Evolutionary conservation across 148 eudicot genomes (phyloP).

Genomic region (Vaccinium corymbosum): DNA sequence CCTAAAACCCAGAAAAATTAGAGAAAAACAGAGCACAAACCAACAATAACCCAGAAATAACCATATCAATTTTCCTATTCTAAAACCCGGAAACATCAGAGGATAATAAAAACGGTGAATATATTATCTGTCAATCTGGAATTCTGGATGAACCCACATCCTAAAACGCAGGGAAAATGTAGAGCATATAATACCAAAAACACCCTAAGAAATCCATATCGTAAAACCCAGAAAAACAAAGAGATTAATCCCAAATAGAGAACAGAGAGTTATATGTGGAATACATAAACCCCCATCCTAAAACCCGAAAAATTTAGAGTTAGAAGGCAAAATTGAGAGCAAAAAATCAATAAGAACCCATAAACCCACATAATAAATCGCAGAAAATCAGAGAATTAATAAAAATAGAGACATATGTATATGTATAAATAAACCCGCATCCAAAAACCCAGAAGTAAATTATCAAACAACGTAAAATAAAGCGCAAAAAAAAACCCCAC

Average conservation of each 20-base stretch:
- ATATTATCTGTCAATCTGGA: too few species aligned
- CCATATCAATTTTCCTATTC: too few species aligned
- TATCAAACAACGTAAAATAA: neutral
- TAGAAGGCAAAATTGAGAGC: neutral
- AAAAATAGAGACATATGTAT: neutral
- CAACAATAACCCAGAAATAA: neutral
- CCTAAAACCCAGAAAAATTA: neutral
- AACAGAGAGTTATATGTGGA: neutral
- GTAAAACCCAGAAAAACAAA: neutral
- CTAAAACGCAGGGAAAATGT: neutral
- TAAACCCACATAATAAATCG: neutral
- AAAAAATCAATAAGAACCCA: neutral
- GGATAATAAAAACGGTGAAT: too few species aligned
- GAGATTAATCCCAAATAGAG: neutral
- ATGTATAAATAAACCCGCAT: neutral
- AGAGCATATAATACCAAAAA: neutral
- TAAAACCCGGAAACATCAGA: constrained; percentile 7
- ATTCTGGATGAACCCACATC: neutral
- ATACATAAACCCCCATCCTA: constrained; percentile 17
- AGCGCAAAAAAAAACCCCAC: neutral
- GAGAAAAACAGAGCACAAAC: neutral
- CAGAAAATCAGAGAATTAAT: constrained; percentile 1
- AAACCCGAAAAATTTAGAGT: neutral
- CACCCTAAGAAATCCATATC: neutral
- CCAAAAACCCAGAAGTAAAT: neutral